Percentiles rank a stretch among this genome's conserved stretches.
These are phyloP conservation scores for Podaxis sp. DNA, from an alignment of 768 basidiomycete species.

Conservation along the genomic window DNA sequence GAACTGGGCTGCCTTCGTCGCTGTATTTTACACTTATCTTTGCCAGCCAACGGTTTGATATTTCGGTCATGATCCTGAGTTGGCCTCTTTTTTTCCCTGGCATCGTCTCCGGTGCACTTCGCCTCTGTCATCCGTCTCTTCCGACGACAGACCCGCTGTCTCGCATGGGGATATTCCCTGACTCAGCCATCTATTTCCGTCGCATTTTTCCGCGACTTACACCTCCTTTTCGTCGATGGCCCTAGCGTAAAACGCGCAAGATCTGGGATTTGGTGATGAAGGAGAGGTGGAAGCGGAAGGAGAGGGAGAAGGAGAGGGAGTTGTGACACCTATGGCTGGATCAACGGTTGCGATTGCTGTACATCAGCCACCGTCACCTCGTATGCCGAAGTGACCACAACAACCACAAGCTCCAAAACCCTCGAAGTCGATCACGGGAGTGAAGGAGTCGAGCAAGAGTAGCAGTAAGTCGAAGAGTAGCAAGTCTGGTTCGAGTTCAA, in stretches of 20 bases:
- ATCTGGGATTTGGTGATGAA: neutral
- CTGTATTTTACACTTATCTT: too few species aligned
- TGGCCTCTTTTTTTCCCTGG: too few species aligned
- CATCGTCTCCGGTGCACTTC: too few species aligned
- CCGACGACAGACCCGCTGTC: too few species aligned
- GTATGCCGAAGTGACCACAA: constrained; percentile 3
- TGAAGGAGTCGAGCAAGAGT: constrained; percentile 30
- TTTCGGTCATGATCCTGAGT: too few species aligned
- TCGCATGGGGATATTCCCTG: too few species aligned
- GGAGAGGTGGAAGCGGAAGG: constrained; percentile 5
- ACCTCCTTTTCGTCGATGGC: too few species aligned
- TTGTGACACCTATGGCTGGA: constrained; percentile 1
- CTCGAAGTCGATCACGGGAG: constrained; percentile 15
- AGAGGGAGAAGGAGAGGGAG: neutral
- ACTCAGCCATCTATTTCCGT: too few species aligned
- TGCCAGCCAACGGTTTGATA: too few species aligned
- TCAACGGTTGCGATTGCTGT: neutral
- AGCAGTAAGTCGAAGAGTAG: constrained; percentile 9
- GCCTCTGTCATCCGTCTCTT: too few species aligned
- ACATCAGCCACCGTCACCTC: neutral
- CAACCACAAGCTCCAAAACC: neutral
- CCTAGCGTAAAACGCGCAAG: neutral
- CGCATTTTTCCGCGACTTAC: too few species aligned
- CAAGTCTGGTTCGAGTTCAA: constrained; percentile 6
- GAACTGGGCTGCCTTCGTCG: too few species aligned